Percentiles rank a stretch among this genome's conserved stretches.
Evolutionary conservation across 1,284 basidiomycete genomes (phyloP).

Genomic region (Ceratobasidium sp.): DNA sequence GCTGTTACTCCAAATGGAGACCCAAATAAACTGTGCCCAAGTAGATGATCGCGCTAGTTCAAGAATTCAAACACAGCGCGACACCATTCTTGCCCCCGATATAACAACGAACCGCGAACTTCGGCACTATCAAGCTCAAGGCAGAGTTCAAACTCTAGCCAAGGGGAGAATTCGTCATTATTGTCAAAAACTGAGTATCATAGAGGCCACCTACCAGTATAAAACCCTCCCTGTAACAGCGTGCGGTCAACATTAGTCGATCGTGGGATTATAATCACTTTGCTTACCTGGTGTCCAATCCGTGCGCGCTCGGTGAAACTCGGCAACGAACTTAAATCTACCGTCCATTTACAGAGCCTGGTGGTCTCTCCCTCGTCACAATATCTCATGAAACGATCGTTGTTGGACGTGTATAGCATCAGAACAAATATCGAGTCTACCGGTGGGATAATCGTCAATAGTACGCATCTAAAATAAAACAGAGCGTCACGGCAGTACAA

Average conservation of each 20-base stretch:
- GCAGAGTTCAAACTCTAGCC: conserved; percentile 75
- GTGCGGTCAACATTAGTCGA: no score
- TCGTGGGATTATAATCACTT: no score
- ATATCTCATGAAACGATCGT: conserved; percentile 75
- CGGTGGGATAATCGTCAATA: conserved; percentile 28
- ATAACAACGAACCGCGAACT: conserved; percentile 75
- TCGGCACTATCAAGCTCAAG: conserved; percentile 73
- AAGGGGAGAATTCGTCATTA: no score
- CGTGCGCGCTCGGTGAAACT: conserved; percentile 71
- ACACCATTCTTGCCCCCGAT: conserved; percentile 76
- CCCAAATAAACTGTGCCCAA: no score
- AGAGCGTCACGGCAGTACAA: no score
- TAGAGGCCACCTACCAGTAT: no score
- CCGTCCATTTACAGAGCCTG: conserved; percentile 85
- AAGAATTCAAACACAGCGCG: conserved; percentile 58
- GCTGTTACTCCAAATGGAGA: no score
- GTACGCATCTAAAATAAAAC: conserved; percentile 9
- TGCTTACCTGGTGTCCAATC: neutral
- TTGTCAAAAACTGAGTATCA: no score
- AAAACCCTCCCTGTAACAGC: no score
- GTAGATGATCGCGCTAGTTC: no score
- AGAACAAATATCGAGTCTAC: conserved; percentile 81
- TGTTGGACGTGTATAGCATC: conserved; percentile 75
- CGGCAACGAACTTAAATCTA: conserved; percentile 75
- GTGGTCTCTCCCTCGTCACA: conserved; percentile 78